Percentiles rank a stretch among this genome's conserved stretches.
Evolutionary conservation across 305 asterid species (phyloP).

Genomic region (Rubia balearica): DNA sequence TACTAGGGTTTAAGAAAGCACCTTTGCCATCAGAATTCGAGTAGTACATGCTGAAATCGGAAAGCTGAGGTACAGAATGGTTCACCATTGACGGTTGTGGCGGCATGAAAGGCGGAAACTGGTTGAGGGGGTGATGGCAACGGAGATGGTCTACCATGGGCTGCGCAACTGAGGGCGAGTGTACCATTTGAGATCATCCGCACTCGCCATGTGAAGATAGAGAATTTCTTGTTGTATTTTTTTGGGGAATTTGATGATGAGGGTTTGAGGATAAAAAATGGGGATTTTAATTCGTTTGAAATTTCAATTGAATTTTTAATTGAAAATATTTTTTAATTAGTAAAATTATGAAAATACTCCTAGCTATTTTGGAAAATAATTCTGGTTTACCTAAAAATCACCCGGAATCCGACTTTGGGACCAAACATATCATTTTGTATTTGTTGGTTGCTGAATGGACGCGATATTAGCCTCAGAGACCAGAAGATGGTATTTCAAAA

Average conservation of each 20-base stretch:
- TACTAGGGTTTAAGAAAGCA: slow-evolving; percentile 11
- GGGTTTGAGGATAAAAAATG: neutral
- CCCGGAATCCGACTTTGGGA: too few relatives aligned
- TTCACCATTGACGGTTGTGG: neutral
- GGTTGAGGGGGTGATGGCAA: too few relatives aligned
- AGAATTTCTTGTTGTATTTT: too few relatives aligned
- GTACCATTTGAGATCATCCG: neutral
- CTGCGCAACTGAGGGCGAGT: neutral
- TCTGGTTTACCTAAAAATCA: too few relatives aligned
- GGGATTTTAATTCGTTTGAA: neutral
- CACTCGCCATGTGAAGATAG: neutral
- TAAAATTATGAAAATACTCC: too few relatives aligned
- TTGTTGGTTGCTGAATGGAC: too few relatives aligned
- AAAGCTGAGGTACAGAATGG: neutral
- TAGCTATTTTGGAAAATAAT: too few relatives aligned
- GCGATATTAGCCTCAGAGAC: too few relatives aligned
- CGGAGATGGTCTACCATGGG: neutral
- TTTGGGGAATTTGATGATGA: neutral
- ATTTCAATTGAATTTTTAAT: too few relatives aligned
- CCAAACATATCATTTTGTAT: too few relatives aligned
- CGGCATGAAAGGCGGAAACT: neutral
- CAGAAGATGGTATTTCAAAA: too few relatives aligned
- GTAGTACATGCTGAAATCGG: neutral
- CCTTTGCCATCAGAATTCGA: neutral
- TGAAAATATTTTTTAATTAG: too few relatives aligned